These are phyloP conservation scores for Boletus subcaerulescens DNA, from an alignment of 768 basidiomycete genomes.

Conservation along the genomic window DNA sequence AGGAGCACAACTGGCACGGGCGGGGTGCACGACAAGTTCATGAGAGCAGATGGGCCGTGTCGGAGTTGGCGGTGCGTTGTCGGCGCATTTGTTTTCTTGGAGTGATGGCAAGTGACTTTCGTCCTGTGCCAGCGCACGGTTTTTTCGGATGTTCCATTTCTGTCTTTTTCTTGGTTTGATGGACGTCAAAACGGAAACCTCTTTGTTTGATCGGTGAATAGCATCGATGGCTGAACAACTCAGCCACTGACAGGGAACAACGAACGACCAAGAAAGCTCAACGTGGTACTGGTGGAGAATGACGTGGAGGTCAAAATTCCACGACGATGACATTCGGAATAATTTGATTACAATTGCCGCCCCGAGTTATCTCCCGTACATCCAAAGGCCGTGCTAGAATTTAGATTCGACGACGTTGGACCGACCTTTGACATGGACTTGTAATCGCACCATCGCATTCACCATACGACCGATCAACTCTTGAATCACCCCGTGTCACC, in stretches of 20 bases:
- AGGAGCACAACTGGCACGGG: background rate
- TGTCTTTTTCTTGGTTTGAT: background rate
- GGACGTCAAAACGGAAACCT: background rate
- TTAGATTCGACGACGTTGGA: background rate
- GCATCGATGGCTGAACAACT: background rate
- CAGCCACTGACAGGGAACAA: background rate
- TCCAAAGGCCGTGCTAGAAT: background rate
- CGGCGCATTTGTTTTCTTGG: background rate
- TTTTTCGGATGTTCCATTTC: background rate
- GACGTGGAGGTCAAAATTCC: background rate
- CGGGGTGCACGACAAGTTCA: background rate
- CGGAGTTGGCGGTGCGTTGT: constrained; percentile 1
- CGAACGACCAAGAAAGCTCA: background rate
- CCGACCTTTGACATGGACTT: background rate
- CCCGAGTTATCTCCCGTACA: no score
- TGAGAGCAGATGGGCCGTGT: no score
- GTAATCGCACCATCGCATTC: background rate
- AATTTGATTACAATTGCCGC: no score
- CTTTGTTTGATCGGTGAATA: background rate
- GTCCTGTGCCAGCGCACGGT: background rate
- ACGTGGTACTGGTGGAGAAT: background rate
- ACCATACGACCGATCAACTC: background rate
- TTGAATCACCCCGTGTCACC: no score
- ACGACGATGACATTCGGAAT: no score
- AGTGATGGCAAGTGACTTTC: background rate